Conservation (phyloP, 202 grass and related monocot genomes). For the Setaria italica region DNA sequence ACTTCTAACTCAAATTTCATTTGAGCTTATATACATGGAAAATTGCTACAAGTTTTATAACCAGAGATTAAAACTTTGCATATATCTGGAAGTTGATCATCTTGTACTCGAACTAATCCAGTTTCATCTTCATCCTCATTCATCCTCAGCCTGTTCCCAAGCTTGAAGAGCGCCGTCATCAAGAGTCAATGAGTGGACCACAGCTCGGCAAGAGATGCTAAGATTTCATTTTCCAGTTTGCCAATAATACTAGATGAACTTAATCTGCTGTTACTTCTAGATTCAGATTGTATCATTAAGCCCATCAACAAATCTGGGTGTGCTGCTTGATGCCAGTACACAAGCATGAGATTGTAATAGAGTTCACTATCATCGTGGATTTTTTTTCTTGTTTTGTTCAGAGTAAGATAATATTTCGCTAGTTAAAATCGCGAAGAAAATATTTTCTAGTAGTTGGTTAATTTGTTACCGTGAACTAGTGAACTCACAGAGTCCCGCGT, state of each 20-base stretch:
- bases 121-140: neutral
- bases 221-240: neutral
- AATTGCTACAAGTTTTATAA: neutral
- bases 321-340: too few species aligned
- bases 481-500: neutral
- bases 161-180: neutral
- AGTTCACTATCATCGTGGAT: too few species aligned
- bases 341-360: too few species aligned
- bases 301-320: too few species aligned
- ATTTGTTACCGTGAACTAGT: neutral
- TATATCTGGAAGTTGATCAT: neutral
- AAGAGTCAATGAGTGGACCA: neutral
- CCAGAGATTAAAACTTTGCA: neutral
- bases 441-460: too few species aligned
- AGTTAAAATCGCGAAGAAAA: neutral
- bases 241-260: neutral
- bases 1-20: neutral
- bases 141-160: constrained; percentile 8
- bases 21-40: neutral
- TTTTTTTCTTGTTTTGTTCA: neutral
- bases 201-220: too few species aligned
- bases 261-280: neutral
- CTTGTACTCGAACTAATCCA: neutral
- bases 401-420: neutral
- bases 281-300: neutral